Evolutionary conservation across 768 basidiomycete species (phyloP), one percentile per base, ranked within the genome.

Genomic region (Nidularia sp.): DNA sequence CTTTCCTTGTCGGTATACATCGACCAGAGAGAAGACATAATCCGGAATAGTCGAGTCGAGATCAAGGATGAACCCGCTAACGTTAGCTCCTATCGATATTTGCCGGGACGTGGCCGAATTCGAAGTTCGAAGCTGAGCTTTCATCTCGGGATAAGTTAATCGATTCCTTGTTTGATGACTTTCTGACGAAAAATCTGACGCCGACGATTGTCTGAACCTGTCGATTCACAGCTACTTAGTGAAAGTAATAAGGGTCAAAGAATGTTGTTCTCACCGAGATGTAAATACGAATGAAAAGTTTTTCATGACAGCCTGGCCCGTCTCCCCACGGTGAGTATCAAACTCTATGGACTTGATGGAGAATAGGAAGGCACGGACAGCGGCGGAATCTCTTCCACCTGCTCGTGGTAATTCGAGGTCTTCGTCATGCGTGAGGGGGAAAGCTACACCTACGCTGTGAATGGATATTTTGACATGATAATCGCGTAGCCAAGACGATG

Each of bases 271-370:
- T 58, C 70, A 93, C 92, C 76, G 70, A 43, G 86, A 68, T 2
- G 94, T 79, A 66, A 98, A 97, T 66, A 95, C 93, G 65, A 97
- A 84, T 9, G 87, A 87, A 54, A 96, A 77, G 6, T 80, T 77
- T 49, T 77, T 74, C 66, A 97, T 85, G 6, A 72, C 74, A 44
- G 87, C 86, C 62, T 85, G 77, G 4, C 94, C 93, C 15, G 83
- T 87, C 62, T 93, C 88, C 29, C 87, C 90, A 25, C 81, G 81
- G 57, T 86, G 78, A 6, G 86, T 82, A 35, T 72, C 76, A 65
- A 97, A 96, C 47, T 74, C 72, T 50, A 97, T 75, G 0, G 85
- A 81, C 53, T 81, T 80, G 50, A 97, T 82, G 2, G 93, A 88
- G 61, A 94, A 87, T 22, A 98, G 68, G 69, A 98, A 90, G 0